These are phyloP conservation scores for Fraxinus xanthoxyloides DNA, from an alignment of 305 asterid genomes.

Conservation along the genomic window DNA sequence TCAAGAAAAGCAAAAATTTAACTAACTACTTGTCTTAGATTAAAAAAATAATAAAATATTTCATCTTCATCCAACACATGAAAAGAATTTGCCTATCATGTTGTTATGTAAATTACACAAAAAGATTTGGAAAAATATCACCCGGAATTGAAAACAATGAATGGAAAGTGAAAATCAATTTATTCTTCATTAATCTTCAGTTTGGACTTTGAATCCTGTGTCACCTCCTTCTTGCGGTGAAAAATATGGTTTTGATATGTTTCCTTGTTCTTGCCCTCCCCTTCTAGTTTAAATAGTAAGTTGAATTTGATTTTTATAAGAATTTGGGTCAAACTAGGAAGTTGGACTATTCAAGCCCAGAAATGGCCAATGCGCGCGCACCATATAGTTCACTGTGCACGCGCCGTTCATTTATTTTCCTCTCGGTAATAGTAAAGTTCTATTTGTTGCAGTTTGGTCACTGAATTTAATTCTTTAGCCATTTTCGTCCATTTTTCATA, in stretches of 20 bases:
- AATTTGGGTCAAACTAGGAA: too few relatives aligned
- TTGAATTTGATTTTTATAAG: too few relatives aligned
- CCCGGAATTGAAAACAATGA: background rate
- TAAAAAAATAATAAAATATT: too few relatives aligned
- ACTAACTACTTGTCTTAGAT: background rate
- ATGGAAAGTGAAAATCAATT: background rate
- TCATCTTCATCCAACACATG: background rate
- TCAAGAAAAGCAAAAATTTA: too few relatives aligned
- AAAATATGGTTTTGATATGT: background rate
- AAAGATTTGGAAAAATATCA: background rate
- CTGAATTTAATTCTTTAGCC: background rate
- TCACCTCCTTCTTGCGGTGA: background rate
- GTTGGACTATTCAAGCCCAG: background rate
- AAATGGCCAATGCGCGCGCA: background rate
- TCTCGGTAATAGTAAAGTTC: background rate
- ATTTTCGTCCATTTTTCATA: background rate
- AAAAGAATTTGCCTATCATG: too few relatives aligned
- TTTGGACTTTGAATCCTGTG: background rate
- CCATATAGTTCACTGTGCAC: background rate
- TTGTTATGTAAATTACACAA: background rate
- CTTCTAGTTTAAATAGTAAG: background rate
- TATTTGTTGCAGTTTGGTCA: too few relatives aligned
- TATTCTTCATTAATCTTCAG: background rate
- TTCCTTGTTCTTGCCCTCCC: background rate
- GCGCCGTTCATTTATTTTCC: background rate